Conservation (phyloP, 208 protist genomes). For the Trypanosoma caninum region DNA sequence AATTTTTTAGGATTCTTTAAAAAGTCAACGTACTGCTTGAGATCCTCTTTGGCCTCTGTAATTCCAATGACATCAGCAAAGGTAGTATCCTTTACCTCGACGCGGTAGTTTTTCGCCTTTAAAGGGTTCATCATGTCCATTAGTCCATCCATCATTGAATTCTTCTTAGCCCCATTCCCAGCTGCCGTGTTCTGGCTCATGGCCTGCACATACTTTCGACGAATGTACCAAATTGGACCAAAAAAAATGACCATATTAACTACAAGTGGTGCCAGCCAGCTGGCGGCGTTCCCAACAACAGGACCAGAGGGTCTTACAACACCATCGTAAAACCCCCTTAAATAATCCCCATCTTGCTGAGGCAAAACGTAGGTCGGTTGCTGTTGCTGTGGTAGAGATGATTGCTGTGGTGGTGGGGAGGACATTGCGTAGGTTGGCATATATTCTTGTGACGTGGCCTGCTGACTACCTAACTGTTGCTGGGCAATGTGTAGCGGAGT, state of each 20-base stretch:
- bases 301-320: constrained; percentile 65
- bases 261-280: constrained; percentile 72
- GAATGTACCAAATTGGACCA: constrained; percentile 88
- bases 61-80: constrained; percentile 97
- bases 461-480: no score
- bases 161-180: constrained; percentile 32
- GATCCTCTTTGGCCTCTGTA: constrained; percentile 97
- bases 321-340: constrained; percentile 89
- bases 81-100: constrained; percentile 82
- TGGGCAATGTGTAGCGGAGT: no score
- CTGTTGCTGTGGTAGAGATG: constrained; percentile 9
- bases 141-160: constrained; percentile 53
- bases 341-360: constrained; percentile 75
- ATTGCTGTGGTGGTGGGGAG: no score
- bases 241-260: constrained; percentile 87
- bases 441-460: constrained; percentile 5
- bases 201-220: constrained; percentile 76
- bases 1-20: constrained; percentile 96
- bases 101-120: constrained; percentile 84
- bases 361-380: constrained; percentile 18
- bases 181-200: constrained; percentile 45
- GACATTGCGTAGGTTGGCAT: no score
- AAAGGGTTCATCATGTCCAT: constrained; percentile 96
- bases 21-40: constrained; percentile 98
- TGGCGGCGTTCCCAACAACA: constrained; percentile 66